phyloP scores from a whole-genome alignment of 2,329 filamentous ascomycete species.

The Venturiaceae sp. region DNA sequence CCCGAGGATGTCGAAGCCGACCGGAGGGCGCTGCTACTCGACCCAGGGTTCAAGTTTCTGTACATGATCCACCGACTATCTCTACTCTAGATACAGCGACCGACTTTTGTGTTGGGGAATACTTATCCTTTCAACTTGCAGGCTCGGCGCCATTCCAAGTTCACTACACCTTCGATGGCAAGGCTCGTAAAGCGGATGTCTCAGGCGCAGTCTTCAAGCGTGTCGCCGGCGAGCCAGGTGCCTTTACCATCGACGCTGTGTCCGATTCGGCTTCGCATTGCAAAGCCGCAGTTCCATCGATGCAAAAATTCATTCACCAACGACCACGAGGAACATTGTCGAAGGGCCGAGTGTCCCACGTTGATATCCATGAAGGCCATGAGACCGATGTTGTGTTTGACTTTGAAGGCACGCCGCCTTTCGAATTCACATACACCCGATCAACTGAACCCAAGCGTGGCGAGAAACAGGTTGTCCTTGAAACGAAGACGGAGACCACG shows the following conservation, averaged over 20 bases:
- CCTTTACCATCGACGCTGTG: conserved; percentile 78
- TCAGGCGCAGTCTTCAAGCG: conserved; percentile 76
- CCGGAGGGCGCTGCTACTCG: conserved; percentile 37
- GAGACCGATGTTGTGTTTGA: conserved; percentile 90
- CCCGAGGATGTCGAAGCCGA: conserved; percentile 73
- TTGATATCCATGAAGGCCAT: conserved; percentile 95
- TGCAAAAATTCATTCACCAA: conserved; percentile 78
- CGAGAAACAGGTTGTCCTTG: conserved; percentile 64
- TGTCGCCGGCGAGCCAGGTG: conserved; percentile 82
- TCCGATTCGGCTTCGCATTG: conserved; percentile 86
- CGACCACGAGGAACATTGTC: conserved; percentile 87
- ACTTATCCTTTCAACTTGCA: conserved; percentile 82
- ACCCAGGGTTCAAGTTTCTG: conserved; percentile 77
- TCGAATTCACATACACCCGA: conserved; percentile 94
- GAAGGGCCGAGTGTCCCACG: conserved; percentile 67
- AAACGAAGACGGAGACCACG: conserved; percentile 81
- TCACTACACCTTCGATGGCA: conserved; percentile 78
- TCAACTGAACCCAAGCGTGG: conserved; percentile 67
- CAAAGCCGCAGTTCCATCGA: conserved; percentile 48
- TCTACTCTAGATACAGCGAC: conserved; percentile 73
- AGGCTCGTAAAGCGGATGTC: conserved; percentile 68
- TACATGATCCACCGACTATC: conserved; percentile 88
- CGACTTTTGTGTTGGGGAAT: conserved; percentile 93
- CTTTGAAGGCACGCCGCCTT: conserved; percentile 90
- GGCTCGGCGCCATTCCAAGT: conserved; percentile 90